Percentiles rank a stretch among this genome's conserved stretches.
Conservation (phyloP, 495 filamentous ascomycete species). For the Aspergillus sclerotioniger region DNA sequence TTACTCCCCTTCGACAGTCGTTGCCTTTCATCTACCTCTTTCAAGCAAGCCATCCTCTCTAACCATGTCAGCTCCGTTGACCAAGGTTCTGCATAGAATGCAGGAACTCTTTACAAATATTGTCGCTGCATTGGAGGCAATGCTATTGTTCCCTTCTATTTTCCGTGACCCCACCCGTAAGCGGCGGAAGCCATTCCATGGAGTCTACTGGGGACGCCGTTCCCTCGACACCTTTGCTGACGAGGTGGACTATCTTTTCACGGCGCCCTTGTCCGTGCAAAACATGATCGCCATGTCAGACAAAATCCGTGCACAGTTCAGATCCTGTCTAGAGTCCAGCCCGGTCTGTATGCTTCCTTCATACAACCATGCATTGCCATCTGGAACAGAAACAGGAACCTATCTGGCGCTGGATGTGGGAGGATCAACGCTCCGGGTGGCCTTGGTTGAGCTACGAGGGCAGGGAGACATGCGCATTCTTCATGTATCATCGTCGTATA, state of each 20-base stretch:
- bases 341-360: constrained; percentile 66
- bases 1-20: neutral
- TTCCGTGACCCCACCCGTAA: constrained; percentile 40
- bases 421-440: constrained; percentile 64
- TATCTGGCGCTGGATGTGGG: constrained; percentile 66
- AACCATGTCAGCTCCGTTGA: constrained; percentile 41
- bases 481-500: constrained; percentile 47
- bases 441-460: constrained; percentile 57
- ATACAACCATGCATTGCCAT: constrained; percentile 60
- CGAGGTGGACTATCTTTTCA: constrained; percentile 50
- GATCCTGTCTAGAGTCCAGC: constrained; percentile 50
- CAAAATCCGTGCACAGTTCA: constrained; percentile 59
- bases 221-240: constrained; percentile 50
- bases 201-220: constrained; percentile 42
- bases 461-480: constrained; percentile 52
- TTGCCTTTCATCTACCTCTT: neutral
- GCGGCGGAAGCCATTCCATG: constrained; percentile 35
- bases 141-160: constrained; percentile 52
- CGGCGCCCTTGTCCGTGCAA: constrained; percentile 37
- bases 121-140: constrained; percentile 48
- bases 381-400: constrained; percentile 57
- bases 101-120: constrained; percentile 56
- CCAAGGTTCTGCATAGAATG: constrained; percentile 48
- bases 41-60: neutral
- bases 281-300: constrained; percentile 55